Conservation (phyloP, 169 alveolate species). For the Prorocentrum cordatum region DNA sequence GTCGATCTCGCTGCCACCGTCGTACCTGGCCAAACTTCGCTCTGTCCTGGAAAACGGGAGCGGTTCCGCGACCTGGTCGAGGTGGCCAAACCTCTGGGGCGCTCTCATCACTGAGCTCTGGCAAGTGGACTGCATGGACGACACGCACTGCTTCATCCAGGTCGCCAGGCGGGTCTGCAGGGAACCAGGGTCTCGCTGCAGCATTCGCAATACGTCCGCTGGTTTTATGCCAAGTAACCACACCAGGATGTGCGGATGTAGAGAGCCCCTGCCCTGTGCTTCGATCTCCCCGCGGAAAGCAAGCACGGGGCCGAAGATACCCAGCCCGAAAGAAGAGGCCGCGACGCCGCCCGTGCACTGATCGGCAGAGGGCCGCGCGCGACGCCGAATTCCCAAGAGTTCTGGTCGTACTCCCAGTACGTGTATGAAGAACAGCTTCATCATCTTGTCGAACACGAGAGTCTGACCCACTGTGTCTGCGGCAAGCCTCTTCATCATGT, state of each 20-base stretch:
- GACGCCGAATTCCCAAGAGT: neutral
- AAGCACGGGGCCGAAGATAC: neutral
- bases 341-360: conserved; percentile 14
- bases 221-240: neutral
- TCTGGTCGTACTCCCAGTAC: conserved; percentile 1
- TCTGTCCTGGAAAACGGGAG: neutral
- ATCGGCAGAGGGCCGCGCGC: neutral
- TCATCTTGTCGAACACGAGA: neutral
- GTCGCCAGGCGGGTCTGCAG: too few relatives aligned
- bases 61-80: neutral
- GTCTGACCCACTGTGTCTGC: neutral
- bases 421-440: neutral
- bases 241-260: conserved; percentile 7
- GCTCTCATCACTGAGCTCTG: neutral
- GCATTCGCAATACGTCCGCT: too few relatives aligned
- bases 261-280: conserved; percentile 14
- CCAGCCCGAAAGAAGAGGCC: neutral
- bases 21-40: neutral
- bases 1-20: neutral
- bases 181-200: too few relatives aligned
- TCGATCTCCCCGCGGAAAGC: conserved; percentile 23
- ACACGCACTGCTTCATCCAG: too few relatives aligned
- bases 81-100: neutral
- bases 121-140: neutral
- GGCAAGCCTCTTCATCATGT: conserved; percentile 1